Base-by-base conservation (phyloP, 495 filamentous ascomycete species). In the Letharia lupina region DNA sequence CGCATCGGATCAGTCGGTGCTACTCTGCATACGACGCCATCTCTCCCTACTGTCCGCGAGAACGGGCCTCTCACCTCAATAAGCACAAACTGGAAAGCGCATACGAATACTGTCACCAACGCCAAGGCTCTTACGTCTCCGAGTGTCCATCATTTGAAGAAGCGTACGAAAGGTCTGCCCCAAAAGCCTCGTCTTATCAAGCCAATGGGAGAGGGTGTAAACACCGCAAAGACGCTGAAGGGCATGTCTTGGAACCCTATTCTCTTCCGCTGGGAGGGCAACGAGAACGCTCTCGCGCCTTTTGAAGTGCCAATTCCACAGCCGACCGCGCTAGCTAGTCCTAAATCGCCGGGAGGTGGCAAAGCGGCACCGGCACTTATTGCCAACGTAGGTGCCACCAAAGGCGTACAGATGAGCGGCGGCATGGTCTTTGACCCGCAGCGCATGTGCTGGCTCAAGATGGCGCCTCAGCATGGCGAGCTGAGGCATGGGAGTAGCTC, bases 371-470 rank as follows among this genome's bases (percentile, higher is more conserved):
- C 93, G 0, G 92, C 92, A n/a, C 83, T 98, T 16, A 98, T 98
- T 72, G 90, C 90, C 63, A 94, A 96, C 71, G 87, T 94, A 68
- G 86, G 87, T 61, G 77, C 86, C 6, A 70, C 73, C 11, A 80
- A 86, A 52, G 91, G 89, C 66, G 89, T 96, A 16, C 93, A 96
- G 77, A 88, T 96, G 39, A 91, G 95, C 65, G 88, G 91, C 33
- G 90, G 89, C 69, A 98, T 98, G 94, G 87, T 98, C 35, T 98
- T 98, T 75, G 94, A 98, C 76, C 95, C 95, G 10, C 86, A 87
- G 62, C 90, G 89, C 62, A 98, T 97, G 93, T 91, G 90, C 74
- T 97, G 93, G 93, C 82, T 96, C 41, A 94, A 92, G 73, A 78
- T 89, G 37, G 83, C 78, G 4, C 77, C 81, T 18, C 77, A 76